Percentiles rank a stretch among this genome's conserved stretches.
Conservation (phyloP, 2,329 filamentous ascomycete species). For the Talaromyces rugulosus region DNA sequence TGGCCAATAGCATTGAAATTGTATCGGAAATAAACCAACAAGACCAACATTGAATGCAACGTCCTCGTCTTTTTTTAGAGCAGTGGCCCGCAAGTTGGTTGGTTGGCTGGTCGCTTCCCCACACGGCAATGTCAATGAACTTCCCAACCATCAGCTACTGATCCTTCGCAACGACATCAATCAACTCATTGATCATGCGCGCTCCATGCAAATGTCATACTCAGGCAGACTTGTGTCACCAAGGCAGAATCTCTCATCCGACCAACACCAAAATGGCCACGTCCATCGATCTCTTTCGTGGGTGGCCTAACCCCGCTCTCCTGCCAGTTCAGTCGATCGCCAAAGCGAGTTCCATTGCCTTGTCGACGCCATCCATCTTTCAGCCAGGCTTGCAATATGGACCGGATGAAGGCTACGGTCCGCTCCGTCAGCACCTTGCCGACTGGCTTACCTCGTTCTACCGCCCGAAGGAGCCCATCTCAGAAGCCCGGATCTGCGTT, state of each 20-base stretch:
- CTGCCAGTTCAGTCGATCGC: conserved; percentile 63
- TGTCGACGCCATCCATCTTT: conserved; percentile 57
- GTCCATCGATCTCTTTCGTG: conserved; percentile 41
- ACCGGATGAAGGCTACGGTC: conserved; percentile 68
- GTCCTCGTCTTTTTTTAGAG: too few species aligned
- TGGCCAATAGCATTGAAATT: neutral
- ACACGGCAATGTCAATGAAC: neutral
- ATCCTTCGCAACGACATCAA: neutral
- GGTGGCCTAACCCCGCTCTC: conserved; percentile 52
- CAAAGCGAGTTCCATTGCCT: conserved; percentile 55
- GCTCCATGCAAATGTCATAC: neutral
- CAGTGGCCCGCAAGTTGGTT: neutral
- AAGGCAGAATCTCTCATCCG: neutral
- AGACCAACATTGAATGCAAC: too few species aligned
- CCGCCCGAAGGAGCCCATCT: conserved; percentile 34
- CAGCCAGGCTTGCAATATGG: conserved; percentile 71
- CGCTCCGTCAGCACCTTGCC: conserved; percentile 65
- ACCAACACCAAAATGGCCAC: neutral
- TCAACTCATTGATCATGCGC: neutral
- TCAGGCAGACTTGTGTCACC: neutral
- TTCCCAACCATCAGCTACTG: neutral
- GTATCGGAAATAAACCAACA: neutral
- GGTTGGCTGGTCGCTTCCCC: neutral
- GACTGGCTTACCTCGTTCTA: conserved; percentile 67
- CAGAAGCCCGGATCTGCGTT: conserved; percentile 65